Evolutionary conservation across 2,329 filamentous ascomycete species (phyloP), one percentile per base, ranked within the genome.

Genomic region (Aspergillus luchuensis): DNA sequence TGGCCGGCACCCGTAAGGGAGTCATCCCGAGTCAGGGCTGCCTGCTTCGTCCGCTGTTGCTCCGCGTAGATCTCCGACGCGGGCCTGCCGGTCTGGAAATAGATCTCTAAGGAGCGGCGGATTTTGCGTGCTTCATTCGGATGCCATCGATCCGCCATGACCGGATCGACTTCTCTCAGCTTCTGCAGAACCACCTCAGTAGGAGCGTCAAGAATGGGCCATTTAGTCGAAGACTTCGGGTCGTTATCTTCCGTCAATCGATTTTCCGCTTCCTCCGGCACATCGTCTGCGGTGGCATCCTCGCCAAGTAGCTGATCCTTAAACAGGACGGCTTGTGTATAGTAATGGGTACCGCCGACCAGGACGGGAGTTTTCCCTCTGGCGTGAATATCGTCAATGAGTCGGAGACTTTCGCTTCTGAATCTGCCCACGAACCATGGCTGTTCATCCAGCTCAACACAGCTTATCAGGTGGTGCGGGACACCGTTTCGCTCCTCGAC

Each of bases 331-430:
- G 91, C 88, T 70, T 97, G 92, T 0, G 91, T 90, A 72, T 99
- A 99, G 78, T 98, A 99, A 71, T 97, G 92, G 10, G 94, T 97
- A 8, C 95, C 95, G 25, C 95, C 95, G 1, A 98, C 95, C 0
- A 99, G 79, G 28, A 99, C 92, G 0, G 95, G 95, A 11, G 97
- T 76, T 63, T 89, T 91, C 0, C 92, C 91, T 68, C 94, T 84
- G 7, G 80, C 80, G 53, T 89, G 85, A 57, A 99, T 97, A 45
- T 95, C 91, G 23, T 84, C 78, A 63, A 99, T 94, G 15, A 89
- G 80, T 15, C 80, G 79, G 33, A 85, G 80, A 1, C 91, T 91
- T 67, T 90, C 87, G 47, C 81, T 81, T 51, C 90, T 90, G 72
- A 96, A 99, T 28, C 85, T 82, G 0, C 89, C 86, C 8, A 97